Conservation (phyloP, 2,329 filamentous ascomycete genomes). For the Arthrobotrys pseudoclavata region DNA sequence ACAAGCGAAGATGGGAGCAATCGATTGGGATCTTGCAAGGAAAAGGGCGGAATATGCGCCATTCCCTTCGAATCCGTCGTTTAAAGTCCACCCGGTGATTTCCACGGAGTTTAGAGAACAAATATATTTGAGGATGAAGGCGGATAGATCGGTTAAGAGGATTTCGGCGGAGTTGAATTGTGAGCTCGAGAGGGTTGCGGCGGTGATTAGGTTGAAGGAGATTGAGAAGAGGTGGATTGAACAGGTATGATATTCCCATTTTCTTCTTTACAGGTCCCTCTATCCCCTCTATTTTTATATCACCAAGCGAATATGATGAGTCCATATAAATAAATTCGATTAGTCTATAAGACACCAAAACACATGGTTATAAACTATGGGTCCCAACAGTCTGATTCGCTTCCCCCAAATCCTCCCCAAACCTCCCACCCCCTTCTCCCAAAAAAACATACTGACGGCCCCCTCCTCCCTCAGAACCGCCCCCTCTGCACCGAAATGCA, state of each 20-base stretch:
- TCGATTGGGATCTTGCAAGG: constrained; percentile 31
- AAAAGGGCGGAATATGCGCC: constrained; percentile 1
- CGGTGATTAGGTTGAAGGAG: constrained; percentile 86
- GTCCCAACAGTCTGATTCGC: constrained; percentile 59
- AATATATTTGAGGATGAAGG: constrained; percentile 79
- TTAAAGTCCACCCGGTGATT: constrained; percentile 79
- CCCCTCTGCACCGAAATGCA: constrained; percentile 60
- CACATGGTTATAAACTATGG: constrained; percentile 63
- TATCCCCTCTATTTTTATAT: constrained; percentile 12
- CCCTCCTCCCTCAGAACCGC: constrained; percentile 9
- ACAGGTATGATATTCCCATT: constrained; percentile 74
- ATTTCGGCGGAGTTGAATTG: constrained; percentile 83
- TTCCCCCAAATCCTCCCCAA: not conserved
- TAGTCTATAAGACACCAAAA: constrained; percentile 63
- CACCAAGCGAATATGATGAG: constrained; percentile 62
- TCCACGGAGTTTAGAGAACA: constrained; percentile 79
- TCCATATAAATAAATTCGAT: constrained; percentile 62
- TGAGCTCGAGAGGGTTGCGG: constrained; percentile 85
- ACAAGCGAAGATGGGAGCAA: not conserved
- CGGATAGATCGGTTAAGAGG: constrained; percentile 78
- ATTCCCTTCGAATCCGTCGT: constrained; percentile 81
- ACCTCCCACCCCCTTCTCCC: constrained; percentile 2
- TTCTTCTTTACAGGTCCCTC: constrained; percentile 26
- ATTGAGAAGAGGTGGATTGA: constrained; percentile 82
- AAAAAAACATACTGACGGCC: not conserved